phyloP scores from a whole-genome alignment of 2,329 filamentous ascomycete species.

The Nigrospora osmanthi region DNA sequence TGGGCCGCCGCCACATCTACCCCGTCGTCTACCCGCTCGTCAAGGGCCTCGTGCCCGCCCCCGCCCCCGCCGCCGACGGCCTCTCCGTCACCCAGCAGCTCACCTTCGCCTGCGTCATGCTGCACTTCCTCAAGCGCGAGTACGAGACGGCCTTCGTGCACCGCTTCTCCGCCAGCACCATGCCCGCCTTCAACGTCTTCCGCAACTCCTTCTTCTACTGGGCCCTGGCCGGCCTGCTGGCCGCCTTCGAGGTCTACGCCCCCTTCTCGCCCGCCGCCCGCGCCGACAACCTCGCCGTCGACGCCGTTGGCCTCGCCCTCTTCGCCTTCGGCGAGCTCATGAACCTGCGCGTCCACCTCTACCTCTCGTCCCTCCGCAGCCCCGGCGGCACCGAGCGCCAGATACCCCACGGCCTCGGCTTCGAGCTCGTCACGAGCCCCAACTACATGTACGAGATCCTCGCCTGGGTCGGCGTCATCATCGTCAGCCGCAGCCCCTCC shows the following conservation, averaged over 20 bases:
- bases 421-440: constrained; percentile 82
- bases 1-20: constrained; percentile 67
- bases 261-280: constrained; percentile 62
- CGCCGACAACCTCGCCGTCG: constrained; percentile 38
- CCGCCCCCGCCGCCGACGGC: constrained; percentile 28
- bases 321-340: constrained; percentile 71
- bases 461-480: constrained; percentile 75
- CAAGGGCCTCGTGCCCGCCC: constrained; percentile 32
- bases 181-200: constrained; percentile 86
- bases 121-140: constrained; percentile 94
- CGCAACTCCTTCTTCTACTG: constrained; percentile 97
- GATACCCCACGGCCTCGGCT: constrained; percentile 80
- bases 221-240: constrained; percentile 70
- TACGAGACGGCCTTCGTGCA: constrained; percentile 91
- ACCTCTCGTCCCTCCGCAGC: constrained; percentile 69
- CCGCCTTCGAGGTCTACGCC: constrained; percentile 79
- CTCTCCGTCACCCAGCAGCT: constrained; percentile 65
- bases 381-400: constrained; percentile 77
- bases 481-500: constrained; percentile 72
- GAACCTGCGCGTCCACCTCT: constrained; percentile 75
- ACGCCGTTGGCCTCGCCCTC: constrained; percentile 61
- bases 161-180: constrained; percentile 89
- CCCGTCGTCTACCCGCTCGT: constrained; percentile 35
- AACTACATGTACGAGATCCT: constrained; percentile 95
- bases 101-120: constrained; percentile 62